phyloP scores from a whole-genome alignment of 257 asterid genomes.

The Prunella vulgaris region DNA sequence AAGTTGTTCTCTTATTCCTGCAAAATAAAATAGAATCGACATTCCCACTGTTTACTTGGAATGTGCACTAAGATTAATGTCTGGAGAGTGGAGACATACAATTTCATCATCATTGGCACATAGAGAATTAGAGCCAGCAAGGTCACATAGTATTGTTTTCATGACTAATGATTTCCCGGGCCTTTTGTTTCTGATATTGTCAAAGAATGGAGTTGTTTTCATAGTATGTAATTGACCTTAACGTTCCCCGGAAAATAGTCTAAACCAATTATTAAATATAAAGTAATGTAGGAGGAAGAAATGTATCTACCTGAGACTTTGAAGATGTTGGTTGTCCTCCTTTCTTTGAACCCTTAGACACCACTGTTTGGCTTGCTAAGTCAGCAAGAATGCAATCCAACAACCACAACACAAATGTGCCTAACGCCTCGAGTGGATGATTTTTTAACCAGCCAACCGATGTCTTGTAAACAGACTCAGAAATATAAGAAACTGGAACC shows the following conservation, averaged over 20 bases:
- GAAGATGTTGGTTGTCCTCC: slow-evolving; percentile 55
- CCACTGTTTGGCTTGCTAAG: slow-evolving; percentile 46
- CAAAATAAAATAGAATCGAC: too few species aligned
- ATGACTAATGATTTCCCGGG: not conserved
- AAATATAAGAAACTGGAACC: slow-evolving; percentile 70
- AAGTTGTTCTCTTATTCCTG: too few species aligned
- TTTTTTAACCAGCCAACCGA: slow-evolving; percentile 83
- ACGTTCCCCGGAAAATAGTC: not conserved
- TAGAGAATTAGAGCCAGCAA: too few species aligned
- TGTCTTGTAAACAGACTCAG: slow-evolving; percentile 65
- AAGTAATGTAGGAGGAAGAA: not conserved
- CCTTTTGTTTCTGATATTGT: not conserved
- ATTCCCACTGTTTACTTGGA: too few species aligned
- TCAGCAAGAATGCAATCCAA: slow-evolving; percentile 68
- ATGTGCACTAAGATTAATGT: too few species aligned
- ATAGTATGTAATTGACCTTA: too few species aligned
- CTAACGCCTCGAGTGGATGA: slow-evolving; percentile 60
- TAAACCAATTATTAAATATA: not conserved
- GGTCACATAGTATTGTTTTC: too few species aligned
- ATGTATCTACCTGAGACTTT: slow-evolving; percentile 69
- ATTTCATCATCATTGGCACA: too few species aligned
- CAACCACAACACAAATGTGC: slow-evolving; percentile 65
- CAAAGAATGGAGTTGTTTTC: not conserved
- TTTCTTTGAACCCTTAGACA: slow-evolving; percentile 63
- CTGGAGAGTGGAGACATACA: too few species aligned